Base-by-base conservation (phyloP, 371 early-diverging fungal species). In the Cokeromyces recurvatus region DNA sequence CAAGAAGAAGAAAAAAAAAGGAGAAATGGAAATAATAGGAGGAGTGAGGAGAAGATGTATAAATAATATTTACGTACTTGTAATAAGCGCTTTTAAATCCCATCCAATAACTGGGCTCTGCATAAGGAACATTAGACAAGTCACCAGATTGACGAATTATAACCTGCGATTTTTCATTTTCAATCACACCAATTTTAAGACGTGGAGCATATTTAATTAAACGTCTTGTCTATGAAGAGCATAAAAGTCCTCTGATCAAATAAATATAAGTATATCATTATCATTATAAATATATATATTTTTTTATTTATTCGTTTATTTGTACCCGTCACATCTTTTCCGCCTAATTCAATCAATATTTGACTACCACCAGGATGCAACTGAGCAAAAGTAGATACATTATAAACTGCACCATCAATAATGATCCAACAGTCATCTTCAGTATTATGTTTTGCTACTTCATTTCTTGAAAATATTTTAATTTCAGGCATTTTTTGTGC, bases 341-440 rank as follows among this genome's bases (percentile, higher is more conserved):
- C 92, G 31, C 74, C 83, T 46, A 76, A 62, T 59, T 83, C 80
- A 32, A 71, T 51, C 39, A 86, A 73, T 21, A 81, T 77, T 43
- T 81, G 77, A 44, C 66, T 69, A 16, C 97, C 97, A 48, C 98
- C 98, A 20, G 98, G 98, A 64, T 97, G 97, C 46, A 81, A 81
- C 38, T 83, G 64, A 41, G 96, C 46, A 62, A 95, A 97, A 4
- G 74, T 71, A 29, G 95, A 92, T 25, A 89, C 81, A 59, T 98
- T 89, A 64, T 91, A 97, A 3, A 98, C 94, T 51, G 86, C 85
- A 43, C 85, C 84, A 31, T 74, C 66, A 35, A 94, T 72, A 35
- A 90, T 85, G 61, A 95, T 90, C 98, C 98, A 98, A 53, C 82
- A 69, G 55, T 94, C 94, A 23, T 81, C 76, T 49, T 74, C 67